A percentile compares a stretch with the other conserved stretches of the same genome.
These are phyloP conservation scores for Ophiostoma piceae DNA, from an alignment of 2,329 filamentous ascomycete genomes.

Conservation along the genomic window DNA sequence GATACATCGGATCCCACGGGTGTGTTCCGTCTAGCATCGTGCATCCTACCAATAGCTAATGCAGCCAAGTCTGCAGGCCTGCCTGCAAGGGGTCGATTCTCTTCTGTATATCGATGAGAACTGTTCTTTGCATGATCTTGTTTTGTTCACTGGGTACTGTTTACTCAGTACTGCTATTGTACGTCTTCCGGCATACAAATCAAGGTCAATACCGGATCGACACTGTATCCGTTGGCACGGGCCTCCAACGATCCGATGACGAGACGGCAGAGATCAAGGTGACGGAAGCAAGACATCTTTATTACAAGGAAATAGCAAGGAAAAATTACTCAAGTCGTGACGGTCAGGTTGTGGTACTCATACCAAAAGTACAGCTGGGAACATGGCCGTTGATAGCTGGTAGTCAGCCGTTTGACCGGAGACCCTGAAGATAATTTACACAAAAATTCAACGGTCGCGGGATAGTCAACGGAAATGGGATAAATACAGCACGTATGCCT, in stretches of 20 bases:
- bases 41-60: slow-evolving; percentile 4
- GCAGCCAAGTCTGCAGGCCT: slow-evolving; percentile 8
- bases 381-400: too few species aligned
- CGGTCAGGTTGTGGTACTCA: too few species aligned
- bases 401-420: too few species aligned
- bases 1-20: slow-evolving; percentile 3
- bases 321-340: not conserved
- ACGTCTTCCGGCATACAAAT: not conserved
- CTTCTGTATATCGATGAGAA: not conserved
- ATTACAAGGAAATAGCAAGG: not conserved
- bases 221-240: slow-evolving; percentile 1
- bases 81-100: slow-evolving; percentile 5
- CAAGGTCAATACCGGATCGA: slow-evolving; percentile 1
- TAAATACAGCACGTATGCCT: too few species aligned
- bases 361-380: too few species aligned
- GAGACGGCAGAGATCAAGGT: not conserved
- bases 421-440: too few species aligned
- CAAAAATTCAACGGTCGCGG: too few species aligned
- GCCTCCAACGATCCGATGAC: not conserved
- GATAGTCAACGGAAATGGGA: too few species aligned
- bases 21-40: slow-evolving; percentile 8
- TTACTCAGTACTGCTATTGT: not conserved
- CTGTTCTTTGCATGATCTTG: too few species aligned
- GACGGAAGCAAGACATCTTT: not conserved
- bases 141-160: too few species aligned